Base-by-base conservation (phyloP, 768 basidiomycete genomes). In the Crucibulum laeve region DNA sequence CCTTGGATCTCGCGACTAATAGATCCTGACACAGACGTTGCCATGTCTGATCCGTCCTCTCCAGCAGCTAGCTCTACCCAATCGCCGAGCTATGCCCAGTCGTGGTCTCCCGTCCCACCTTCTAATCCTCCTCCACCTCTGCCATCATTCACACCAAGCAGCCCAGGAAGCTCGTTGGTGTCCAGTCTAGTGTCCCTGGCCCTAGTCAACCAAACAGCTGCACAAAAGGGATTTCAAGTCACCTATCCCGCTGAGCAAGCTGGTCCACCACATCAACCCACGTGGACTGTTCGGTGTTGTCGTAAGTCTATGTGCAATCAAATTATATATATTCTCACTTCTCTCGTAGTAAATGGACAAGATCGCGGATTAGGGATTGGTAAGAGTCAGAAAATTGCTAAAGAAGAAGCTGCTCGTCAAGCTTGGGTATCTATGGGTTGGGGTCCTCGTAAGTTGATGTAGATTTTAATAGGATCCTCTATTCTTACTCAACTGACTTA, bases 321-420 rank as follows among this genome's bases (percentile, higher is more conserved):
- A 15, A 25, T n/a, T 21, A 2, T 28, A 25, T 13, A 25, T n/a
- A 18, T 18, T 15, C 46, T 19, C 21, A 40, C 42, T 26, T 17
- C 11, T 15, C 47, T 37, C 6, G 28, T n/a, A 84, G 82, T 85
- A 18, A 73, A 79, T 44, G 69, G 62, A 1, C 52, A 62, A n/a
- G 67, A 72, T 49, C 69, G 52, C 48, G 83, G 82, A 18, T 40
- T 56, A 3, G 83, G 80, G 0, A 48, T 38, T 3, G 83, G 76
- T 17, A 78, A 74, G 46, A 84, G 69, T 44, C 80, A 82, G 58
- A 85, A 84, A 49, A 37, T 61, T n/a, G 83, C 82, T 5, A 84
- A 82, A 50, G 80, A 84, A 61, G 76, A 79, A 48, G 82, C 83
- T n/a, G 81, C 80, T 24, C 71, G 73, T 28, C 64, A 73, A 42